Percentiles rank a stretch among this genome's conserved stretches.
Evolutionary conservation across 257 asterid genomes (phyloP).

Genomic region (Solanum appendiculatum): DNA sequence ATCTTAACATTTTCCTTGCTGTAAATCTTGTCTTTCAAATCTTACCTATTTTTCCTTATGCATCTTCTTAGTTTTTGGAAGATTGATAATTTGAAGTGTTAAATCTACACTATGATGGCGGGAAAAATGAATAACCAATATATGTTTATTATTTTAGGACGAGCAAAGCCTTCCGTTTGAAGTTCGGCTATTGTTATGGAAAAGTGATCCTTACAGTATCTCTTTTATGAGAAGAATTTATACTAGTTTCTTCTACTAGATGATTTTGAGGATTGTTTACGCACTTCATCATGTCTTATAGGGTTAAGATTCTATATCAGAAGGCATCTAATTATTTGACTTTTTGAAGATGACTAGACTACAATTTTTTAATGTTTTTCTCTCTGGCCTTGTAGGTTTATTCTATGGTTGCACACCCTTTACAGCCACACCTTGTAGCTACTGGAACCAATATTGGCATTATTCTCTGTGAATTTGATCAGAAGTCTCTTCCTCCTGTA

Average conservation of each 20-base stretch:
- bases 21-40: not conserved
- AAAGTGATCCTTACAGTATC: not conserved
- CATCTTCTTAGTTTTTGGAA: not conserved
- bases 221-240: not conserved
- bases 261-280: not conserved
- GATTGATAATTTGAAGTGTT: not conserved
- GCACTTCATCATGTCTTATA: not conserved
- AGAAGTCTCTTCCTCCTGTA: slow-evolving; percentile 87
- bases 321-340: not conserved
- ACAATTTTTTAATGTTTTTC: not conserved
- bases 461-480: slow-evolving; percentile 91
- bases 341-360: not conserved
- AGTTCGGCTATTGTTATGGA: not conserved
- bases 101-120: not conserved
- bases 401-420: slow-evolving; percentile 94
- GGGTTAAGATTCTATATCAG: not conserved
- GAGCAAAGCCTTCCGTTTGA: not conserved
- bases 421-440: slow-evolving; percentile 95
- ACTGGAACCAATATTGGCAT: slow-evolving; percentile 96
- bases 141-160: not conserved
- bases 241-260: not conserved
- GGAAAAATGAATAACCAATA: not conserved
- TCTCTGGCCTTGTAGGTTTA: slow-evolving; percentile 42
- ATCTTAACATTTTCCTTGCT: not conserved
- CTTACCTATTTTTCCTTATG: not conserved